Evolutionary conservation across 2,329 filamentous ascomycete genomes (phyloP).

Genomic region (Microdochium nivale): DNA sequence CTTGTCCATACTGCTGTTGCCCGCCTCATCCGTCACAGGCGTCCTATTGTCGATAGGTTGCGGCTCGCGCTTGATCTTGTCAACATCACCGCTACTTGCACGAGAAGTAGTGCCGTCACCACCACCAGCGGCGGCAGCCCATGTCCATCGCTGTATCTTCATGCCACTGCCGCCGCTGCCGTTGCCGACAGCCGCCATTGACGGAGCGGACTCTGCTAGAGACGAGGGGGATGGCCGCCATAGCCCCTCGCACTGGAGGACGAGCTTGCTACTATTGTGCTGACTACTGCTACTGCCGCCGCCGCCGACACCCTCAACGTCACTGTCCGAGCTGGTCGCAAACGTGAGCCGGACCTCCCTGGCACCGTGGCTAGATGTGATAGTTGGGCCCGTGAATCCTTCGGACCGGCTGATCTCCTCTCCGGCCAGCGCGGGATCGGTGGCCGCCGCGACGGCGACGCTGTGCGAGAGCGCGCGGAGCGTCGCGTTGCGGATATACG

Average conservation of each 20-base stretch:
- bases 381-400: constrained; percentile 10
- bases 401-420: constrained; percentile 13
- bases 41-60: neutral
- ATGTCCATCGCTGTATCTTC: neutral
- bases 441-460: constrained; percentile 7
- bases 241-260: neutral
- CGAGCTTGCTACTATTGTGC: neutral
- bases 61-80: neutral
- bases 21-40: neutral
- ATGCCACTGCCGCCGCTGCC: neutral
- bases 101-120: neutral
- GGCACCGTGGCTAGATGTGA: constrained; percentile 3
- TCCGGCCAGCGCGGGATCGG: neutral
- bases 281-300: neutral
- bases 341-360: neutral
- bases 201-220: neutral
- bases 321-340: neutral
- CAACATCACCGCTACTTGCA: neutral
- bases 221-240: neutral
- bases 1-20: neutral
- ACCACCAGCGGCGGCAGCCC: neutral
- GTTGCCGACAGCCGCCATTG: neutral
- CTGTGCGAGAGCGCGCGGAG: constrained; percentile 29
- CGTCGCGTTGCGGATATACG: constrained; percentile 36
- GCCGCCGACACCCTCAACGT: neutral